Conservation (phyloP, 768 basidiomycete genomes). For the Trichaptum fuscoviolaceum region DNA sequence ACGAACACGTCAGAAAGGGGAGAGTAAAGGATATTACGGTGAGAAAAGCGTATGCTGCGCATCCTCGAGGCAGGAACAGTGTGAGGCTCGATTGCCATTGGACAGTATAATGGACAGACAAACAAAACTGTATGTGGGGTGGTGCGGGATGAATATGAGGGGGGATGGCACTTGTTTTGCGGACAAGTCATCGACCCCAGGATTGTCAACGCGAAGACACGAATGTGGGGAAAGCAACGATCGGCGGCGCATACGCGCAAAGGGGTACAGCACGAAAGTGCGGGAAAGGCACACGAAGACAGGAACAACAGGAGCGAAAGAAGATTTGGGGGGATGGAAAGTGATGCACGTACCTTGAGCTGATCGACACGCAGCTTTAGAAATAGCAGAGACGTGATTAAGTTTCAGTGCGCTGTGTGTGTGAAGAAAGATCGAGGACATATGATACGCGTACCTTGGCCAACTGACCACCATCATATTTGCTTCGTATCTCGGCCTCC, state of each 20-base stretch:
- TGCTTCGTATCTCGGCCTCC: slow-evolving; percentile 69
- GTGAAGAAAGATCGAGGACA: background rate
- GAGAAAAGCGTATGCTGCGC: background rate
- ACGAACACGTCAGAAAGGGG: background rate
- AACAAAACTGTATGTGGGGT: background rate
- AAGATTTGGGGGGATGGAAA: background rate
- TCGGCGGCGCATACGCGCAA: background rate
- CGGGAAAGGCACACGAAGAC: background rate
- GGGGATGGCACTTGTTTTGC: background rate
- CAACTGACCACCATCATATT: slow-evolving; percentile 53
- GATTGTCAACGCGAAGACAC: background rate
- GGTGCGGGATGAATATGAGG: too few relatives aligned
- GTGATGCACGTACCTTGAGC: slow-evolving; percentile 52
- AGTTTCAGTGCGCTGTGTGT: background rate
- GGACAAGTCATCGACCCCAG: background rate
- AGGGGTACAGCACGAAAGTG: background rate
- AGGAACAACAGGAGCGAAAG: background rate
- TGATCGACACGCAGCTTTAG: slow-evolving; percentile 70
- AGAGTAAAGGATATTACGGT: background rate
- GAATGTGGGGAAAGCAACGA: background rate
- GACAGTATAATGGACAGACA: background rate
- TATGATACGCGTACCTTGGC: slow-evolving; percentile 49
- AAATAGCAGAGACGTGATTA: background rate
- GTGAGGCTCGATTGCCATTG: background rate
- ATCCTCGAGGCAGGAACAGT: too few relatives aligned